phyloP scores from a whole-genome alignment of 2,329 filamentous ascomycete genomes.

The Xylaria sp. region DNA sequence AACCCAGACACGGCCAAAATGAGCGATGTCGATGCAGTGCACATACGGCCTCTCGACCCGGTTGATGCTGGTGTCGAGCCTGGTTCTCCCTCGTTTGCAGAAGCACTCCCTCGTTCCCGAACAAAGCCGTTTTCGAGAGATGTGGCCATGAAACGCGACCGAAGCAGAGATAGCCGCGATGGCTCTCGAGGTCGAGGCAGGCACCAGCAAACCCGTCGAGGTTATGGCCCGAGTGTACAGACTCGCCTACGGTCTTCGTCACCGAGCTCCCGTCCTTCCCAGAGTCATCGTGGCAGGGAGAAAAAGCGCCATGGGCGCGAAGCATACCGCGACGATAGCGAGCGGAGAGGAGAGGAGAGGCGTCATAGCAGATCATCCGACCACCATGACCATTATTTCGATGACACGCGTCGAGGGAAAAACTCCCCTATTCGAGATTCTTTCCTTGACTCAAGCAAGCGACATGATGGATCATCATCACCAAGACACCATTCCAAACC shows the following conservation, averaged over 20 bases:
- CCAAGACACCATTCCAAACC: constrained; percentile 48
- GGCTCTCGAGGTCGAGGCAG: constrained; percentile 51
- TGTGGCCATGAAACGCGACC: constrained; percentile 57
- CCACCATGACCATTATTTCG: constrained; percentile 51
- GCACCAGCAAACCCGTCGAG: constrained; percentile 45
- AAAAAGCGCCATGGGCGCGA: constrained; percentile 40
- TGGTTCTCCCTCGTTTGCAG: constrained; percentile 29
- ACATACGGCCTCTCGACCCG: constrained; percentile 40
- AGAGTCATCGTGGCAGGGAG: constrained; percentile 41
- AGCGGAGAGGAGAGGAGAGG: constrained; percentile 48
- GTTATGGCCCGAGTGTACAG: constrained; percentile 38
- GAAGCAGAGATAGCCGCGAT: constrained; percentile 49
- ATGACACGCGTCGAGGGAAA: constrained; percentile 38
- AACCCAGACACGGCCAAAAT: constrained; percentile 38
- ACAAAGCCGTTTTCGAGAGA: constrained; percentile 46
- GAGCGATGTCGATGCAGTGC: constrained; percentile 43
- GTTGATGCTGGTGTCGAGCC: constrained; percentile 30
- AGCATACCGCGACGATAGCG: constrained; percentile 49
- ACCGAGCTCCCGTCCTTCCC: constrained; percentile 40
- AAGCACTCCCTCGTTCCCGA: constrained; percentile 37
- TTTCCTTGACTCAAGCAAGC: constrained; percentile 42
- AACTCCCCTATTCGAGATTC: constrained; percentile 38
- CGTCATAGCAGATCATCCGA: constrained; percentile 54
- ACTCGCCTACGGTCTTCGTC: constrained; percentile 42
- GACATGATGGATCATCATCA: constrained; percentile 47